Conservation (phyloP, 75 land plant species). For the Cupressus sempervirens region DNA sequence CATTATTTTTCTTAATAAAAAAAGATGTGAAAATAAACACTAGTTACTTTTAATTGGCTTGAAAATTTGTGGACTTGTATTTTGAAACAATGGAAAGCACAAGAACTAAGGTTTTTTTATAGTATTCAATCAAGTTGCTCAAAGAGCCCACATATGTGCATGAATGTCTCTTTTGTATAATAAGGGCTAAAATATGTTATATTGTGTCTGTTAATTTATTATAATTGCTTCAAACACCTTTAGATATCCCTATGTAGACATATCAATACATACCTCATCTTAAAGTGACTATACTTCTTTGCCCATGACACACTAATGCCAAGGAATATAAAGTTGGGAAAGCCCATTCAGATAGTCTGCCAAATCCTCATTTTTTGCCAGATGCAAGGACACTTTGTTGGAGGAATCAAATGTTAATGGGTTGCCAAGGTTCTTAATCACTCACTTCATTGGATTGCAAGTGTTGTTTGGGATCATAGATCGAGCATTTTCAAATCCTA, state of each 20-base stretch:
- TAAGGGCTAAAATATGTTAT: neutral
- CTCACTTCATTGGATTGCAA: too few species aligned
- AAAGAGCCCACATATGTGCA: neutral
- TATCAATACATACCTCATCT: constrained; percentile 66
- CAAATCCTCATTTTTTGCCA: too few species aligned
- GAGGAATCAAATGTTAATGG: constrained; percentile 64
- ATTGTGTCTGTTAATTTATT: neutral
- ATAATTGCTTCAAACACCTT: constrained; percentile 25
- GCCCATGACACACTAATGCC: constrained; percentile 31
- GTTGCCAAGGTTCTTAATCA: too few species aligned
- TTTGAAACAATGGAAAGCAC: too few species aligned
- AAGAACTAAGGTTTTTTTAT: too few species aligned
- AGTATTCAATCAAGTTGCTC: neutral
- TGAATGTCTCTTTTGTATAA: neutral
- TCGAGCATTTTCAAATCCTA: too few species aligned
- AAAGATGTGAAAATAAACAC: too few species aligned
- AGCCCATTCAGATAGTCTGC: constrained; percentile 49
- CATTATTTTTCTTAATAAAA: too few species aligned
- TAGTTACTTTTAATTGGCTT: too few species aligned
- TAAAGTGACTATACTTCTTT: constrained; percentile 36
- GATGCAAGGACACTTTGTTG: constrained; percentile 26
- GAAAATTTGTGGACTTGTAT: too few species aligned
- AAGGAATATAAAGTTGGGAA: constrained; percentile 51
- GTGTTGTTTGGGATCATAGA: too few species aligned
- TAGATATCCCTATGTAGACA: constrained; percentile 59